Evolutionary conservation across 2,329 filamentous ascomycete species (phyloP), one percentile per base, ranked within the genome.

Genomic region (Aspergillus fumigatiaffinis): DNA sequence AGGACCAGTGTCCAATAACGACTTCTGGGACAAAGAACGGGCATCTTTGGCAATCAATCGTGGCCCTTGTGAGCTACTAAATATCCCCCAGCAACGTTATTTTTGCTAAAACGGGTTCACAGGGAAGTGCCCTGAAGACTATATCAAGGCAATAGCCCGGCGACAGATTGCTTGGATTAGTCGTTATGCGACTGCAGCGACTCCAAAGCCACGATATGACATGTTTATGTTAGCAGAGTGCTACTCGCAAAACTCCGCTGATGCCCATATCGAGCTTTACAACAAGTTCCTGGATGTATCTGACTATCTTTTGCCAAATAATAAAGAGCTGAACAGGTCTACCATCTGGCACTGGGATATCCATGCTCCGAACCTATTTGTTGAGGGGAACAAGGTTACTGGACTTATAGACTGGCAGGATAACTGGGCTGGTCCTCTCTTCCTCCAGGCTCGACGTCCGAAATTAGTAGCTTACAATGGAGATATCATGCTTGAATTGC

Each of bases 361-460:
- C 26, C 71, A 73, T 60, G 57, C 70, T 17, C 63, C 63, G 2
- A 79, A 77, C 56, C 63, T 79, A 25, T 78, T 78, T 57, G 68
- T 77, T 12, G 25, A 66, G 28, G 35, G 73, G n/a, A 59, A 68
- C 25, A 63, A 60, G 47, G 71, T 79, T 41, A 71, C 72, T 7
- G 67, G 71, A 52, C 52, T 79, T 5, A 77, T 80, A 52, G 74
- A 79, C 62, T 79, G 76, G 75, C 72, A 78, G 61, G 68, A 70
- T 20, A 63, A 55, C 10, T 77, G 70, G 62, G 63, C 65, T 20
- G 66, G 52, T 1, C 70, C 64, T 32, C 58, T 70, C 20, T 63
- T 68, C 26, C 63, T 67, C 29, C 63, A 64, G 58, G 65, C 62
- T 1, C 60, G 57, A 12, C 65, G 60, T 44, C 54, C 67, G 20